Conservation (phyloP, 2,329 filamentous ascomycete genomes). For the Botrytis cinerea region DNA sequence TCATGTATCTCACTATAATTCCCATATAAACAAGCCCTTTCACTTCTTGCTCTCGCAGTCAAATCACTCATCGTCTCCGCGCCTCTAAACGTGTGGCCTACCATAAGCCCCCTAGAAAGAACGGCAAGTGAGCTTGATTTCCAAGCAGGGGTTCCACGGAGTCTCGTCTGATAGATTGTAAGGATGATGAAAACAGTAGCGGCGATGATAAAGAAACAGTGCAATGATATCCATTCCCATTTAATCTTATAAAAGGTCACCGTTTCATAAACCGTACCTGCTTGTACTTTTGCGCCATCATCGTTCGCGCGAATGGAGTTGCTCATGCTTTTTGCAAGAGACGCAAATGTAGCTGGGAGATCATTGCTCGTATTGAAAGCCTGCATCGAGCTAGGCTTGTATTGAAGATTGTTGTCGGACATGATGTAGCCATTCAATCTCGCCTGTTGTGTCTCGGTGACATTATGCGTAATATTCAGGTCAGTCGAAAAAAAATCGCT, state of each 20-base stretch:
- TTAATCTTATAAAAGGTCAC: neutral
- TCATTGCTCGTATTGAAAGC: constrained; percentile 10
- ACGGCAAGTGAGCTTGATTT: constrained; percentile 15
- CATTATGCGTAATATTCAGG: constrained; percentile 7
- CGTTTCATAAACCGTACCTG: neutral
- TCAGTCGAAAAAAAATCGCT: neutral
- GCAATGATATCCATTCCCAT: constrained; percentile 16
- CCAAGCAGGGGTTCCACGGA: constrained; percentile 7
- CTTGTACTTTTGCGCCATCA: neutral
- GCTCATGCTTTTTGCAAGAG: constrained; percentile 18
- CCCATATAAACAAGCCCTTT: constrained; percentile 2
- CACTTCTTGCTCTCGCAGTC: constrained; percentile 1
- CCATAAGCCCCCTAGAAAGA: constrained; percentile 1
- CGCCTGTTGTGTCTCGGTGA: constrained; percentile 12
- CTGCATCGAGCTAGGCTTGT: constrained; percentile 14
- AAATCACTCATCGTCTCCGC: constrained; percentile 3
- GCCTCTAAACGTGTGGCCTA: neutral
- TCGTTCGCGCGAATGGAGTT: constrained; percentile 14
- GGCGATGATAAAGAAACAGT: constrained; percentile 6
- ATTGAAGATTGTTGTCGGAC: constrained; percentile 3
- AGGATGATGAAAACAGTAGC: neutral
- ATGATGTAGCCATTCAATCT: constrained; percentile 19
- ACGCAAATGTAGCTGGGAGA: constrained; percentile 6
- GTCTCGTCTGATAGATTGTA: constrained; percentile 13
- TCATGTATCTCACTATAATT: constrained; percentile 4